Evolutionary conservation across 1,284 basidiomycete genomes (phyloP).

Genomic region (Mycena sp.): DNA sequence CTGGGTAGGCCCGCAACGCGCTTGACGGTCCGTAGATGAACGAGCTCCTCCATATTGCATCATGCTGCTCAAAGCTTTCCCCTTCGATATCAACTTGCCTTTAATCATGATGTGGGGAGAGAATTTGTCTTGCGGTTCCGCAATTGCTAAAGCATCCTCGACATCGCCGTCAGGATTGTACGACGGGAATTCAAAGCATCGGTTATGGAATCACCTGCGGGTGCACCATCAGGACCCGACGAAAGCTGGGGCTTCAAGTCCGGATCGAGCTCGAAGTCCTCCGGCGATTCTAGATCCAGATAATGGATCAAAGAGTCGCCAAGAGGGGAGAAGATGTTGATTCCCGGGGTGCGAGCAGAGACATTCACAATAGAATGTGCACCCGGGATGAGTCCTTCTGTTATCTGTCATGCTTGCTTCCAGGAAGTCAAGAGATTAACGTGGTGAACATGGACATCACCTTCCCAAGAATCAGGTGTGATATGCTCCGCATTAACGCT

Average conservation of each 20-base stretch:
- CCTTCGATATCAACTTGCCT: conserved; percentile 10
- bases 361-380: not conserved
- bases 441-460: conserved; percentile 36
- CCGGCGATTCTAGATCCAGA: not conserved
- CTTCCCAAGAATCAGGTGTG: conserved; percentile 38
- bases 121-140: not conserved
- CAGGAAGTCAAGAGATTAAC: conserved; percentile 40
- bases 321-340: not conserved
- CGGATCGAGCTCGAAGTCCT: not conserved
- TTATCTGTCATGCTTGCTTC: conserved; percentile 36
- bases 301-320: not conserved
- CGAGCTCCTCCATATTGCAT: conserved; percentile 4
- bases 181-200: not conserved
- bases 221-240: not conserved
- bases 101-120: not conserved
- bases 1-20: not conserved
- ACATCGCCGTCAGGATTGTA: conserved; percentile 1
- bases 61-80: not conserved
- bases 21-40: conserved; percentile 6
- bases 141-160: conserved; percentile 8
- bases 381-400: not conserved
- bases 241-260: not conserved
- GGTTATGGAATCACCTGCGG: not conserved
- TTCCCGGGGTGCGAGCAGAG: too few relatives aligned
- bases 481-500: conserved; percentile 39